phyloP scores from a whole-genome alignment of 2,329 filamentous ascomycete genomes.

The Sporothrix brunneoviolacea region DNA sequence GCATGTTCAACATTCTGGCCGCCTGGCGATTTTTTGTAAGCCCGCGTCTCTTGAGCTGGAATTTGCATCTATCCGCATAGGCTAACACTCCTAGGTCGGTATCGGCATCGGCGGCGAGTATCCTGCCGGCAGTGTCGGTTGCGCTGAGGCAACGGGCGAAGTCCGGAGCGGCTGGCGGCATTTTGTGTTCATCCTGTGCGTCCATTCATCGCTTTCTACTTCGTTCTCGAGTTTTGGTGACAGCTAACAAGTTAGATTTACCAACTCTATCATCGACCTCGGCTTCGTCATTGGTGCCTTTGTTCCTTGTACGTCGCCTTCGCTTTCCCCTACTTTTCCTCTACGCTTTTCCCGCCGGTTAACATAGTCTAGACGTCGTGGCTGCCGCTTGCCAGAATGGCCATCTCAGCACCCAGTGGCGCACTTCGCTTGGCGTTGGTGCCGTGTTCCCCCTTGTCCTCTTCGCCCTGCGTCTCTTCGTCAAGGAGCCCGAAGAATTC shows the following conservation, averaged over 20 bases:
- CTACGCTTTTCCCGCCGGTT: not conserved
- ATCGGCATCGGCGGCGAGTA: slow-evolving; percentile 80
- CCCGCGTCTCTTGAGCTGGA: too few species aligned
- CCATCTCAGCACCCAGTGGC: slow-evolving; percentile 72
- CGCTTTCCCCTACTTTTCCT: not conserved
- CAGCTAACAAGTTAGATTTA: slow-evolving; percentile 50
- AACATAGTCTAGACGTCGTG: slow-evolving; percentile 34
- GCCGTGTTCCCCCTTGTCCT: slow-evolving; percentile 69
- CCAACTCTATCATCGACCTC: slow-evolving; percentile 28
- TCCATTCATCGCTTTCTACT: slow-evolving; percentile 48
- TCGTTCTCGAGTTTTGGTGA: slow-evolving; percentile 27
- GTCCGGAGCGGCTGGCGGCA: slow-evolving; percentile 76
- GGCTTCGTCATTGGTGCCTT: slow-evolving; percentile 78
- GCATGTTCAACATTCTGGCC: slow-evolving; percentile 68
- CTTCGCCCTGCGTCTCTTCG: slow-evolving; percentile 62
- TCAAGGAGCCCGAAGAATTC: slow-evolving; percentile 75
- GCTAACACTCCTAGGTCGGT: slow-evolving; percentile 37
- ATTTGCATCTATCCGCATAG: not conserved
- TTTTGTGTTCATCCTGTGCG: slow-evolving; percentile 70
- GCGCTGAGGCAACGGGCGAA: slow-evolving; percentile 77
- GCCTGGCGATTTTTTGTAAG: slow-evolving; percentile 81
- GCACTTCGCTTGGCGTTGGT: slow-evolving; percentile 71
- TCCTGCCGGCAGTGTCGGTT: slow-evolving; percentile 75
- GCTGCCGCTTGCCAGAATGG: slow-evolving; percentile 50
- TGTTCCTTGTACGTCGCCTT: slow-evolving; percentile 45